A percentile compares a stretch with the other conserved stretches of the same genome.
Evolutionary conservation across 495 filamentous ascomycete genomes (phyloP).

Genomic region (Cairneyella variabilis): DNA sequence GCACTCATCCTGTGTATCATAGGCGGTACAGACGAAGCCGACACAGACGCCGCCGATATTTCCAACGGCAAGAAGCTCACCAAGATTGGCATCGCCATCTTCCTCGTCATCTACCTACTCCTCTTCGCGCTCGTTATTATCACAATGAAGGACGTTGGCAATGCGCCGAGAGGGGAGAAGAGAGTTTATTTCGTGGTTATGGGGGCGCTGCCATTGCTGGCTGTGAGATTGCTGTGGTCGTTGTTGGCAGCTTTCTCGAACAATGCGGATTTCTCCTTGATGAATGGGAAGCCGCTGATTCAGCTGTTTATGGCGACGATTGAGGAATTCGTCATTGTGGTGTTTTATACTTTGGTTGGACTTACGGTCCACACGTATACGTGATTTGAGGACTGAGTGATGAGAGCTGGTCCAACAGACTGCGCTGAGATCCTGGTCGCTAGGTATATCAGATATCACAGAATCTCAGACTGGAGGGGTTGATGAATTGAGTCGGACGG

Average conservation of each 20-base stretch:
- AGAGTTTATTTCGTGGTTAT: conserved; percentile 32
- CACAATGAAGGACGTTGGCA: conserved; percentile 22
- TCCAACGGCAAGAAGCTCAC: conserved; percentile 13
- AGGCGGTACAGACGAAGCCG: conserved; percentile 20
- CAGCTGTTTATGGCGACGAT: conserved; percentile 37
- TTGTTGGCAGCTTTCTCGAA: conserved; percentile 31
- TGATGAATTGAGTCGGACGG: too few species aligned
- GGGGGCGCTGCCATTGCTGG: conserved; percentile 32
- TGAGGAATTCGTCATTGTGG: conserved; percentile 36
- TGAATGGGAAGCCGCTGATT: conserved; percentile 30
- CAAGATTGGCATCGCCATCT: conserved; percentile 22
- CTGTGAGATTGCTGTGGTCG: conserved; percentile 37
- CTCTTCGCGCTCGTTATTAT: conserved; percentile 14
- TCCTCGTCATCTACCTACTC: conserved; percentile 20
- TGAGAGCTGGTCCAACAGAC: too few species aligned
- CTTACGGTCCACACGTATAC: conserved; percentile 27
- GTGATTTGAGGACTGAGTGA: too few species aligned
- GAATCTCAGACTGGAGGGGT: too few species aligned
- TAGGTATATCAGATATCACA: too few species aligned
- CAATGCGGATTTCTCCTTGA: conserved; percentile 30
- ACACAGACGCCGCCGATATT: conserved; percentile 8
- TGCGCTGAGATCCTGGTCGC: too few species aligned
- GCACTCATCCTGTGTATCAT: conserved; percentile 27
- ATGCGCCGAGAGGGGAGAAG: conserved; percentile 26
- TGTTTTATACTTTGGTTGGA: conserved; percentile 31